These are phyloP conservation scores for Citeromyces hawaiiensis DNA, from an alignment of 1,139 yeast genomes.

Conservation along the genomic window DNA sequence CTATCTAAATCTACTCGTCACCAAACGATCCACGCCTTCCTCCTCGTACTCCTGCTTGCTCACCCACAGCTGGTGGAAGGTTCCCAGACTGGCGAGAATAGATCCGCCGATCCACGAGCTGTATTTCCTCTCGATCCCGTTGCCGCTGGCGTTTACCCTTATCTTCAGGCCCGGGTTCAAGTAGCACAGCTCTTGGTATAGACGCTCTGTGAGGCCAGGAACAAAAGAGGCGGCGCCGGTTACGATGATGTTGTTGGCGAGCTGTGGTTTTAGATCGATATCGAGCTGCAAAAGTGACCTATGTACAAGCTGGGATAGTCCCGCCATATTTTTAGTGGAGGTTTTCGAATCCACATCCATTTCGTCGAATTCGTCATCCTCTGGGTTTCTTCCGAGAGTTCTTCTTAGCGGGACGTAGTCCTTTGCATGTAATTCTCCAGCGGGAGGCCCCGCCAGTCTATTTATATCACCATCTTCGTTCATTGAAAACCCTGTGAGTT, in stretches of 20 bases:
- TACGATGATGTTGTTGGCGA: constrained; percentile 83
- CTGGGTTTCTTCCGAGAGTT: constrained; percentile 20
- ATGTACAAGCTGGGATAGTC: constrained; percentile 51
- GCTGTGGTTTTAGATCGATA: constrained; percentile 79
- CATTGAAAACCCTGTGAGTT: constrained; percentile 17
- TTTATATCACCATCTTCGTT: constrained; percentile 14
- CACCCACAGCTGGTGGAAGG: constrained; percentile 96
- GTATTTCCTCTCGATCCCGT: constrained; percentile 66
- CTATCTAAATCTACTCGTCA: constrained; percentile 49
- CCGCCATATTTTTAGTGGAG: constrained; percentile 7
- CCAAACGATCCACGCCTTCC: constrained; percentile 73
- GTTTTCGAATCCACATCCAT: constrained; percentile 14
- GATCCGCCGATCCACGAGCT: constrained; percentile 96
- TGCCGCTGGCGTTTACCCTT: constrained; percentile 81
- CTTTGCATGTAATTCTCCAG: constrained; percentile 17
- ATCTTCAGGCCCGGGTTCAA: constrained; percentile 86
- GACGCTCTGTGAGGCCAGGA: constrained; percentile 80
- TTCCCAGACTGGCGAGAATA: constrained; percentile 82
- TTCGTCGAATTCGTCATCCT: constrained; percentile 8
- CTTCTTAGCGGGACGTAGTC: constrained; percentile 69
- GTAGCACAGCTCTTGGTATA: constrained; percentile 59
- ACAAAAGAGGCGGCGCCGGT: constrained; percentile 83
- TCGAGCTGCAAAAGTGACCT: constrained; percentile 62
- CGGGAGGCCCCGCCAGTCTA: constrained; percentile 10
- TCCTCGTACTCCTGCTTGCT: constrained; percentile 85